Evolutionary conservation across 108 stramenopile genomes (phyloP).

Genomic region (Conticribra weissflogii): DNA sequence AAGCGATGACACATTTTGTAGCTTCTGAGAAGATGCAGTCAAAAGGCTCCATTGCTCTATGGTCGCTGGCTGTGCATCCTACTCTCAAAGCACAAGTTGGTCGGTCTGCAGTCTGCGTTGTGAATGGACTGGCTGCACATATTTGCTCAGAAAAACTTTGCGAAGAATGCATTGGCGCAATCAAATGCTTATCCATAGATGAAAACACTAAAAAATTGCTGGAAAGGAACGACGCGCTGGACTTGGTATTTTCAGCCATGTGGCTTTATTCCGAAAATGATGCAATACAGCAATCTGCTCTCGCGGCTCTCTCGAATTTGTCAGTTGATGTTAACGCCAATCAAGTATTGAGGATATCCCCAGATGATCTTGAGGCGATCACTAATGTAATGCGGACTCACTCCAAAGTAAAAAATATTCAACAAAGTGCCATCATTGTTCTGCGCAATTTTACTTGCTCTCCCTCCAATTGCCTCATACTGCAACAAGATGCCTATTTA

Average conservation of each 20-base stretch:
- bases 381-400: constrained; percentile 32
- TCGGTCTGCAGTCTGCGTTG: constrained; percentile 13
- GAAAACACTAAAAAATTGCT: constrained; percentile 16
- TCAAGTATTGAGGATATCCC: constrained; percentile 30
- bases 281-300: constrained; percentile 10
- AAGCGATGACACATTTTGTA: constrained; percentile 26
- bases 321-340: constrained; percentile 24
- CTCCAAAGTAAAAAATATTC: constrained; percentile 16
- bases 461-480: constrained; percentile 17
- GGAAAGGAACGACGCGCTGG: constrained; percentile 24
- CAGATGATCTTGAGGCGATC: constrained; percentile 28
- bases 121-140: constrained; percentile 33
- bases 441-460: constrained; percentile 39
- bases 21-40: constrained; percentile 18
- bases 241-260: constrained; percentile 30
- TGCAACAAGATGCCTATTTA: constrained; percentile 26
- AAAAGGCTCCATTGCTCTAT: constrained; percentile 25
- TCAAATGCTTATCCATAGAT: constrained; percentile 23
- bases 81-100: constrained; percentile 30
- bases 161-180: constrained; percentile 21
- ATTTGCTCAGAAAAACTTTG: constrained; percentile 15
- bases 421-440: constrained; percentile 32
- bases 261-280: constrained; percentile 33
- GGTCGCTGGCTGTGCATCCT: constrained; percentile 18
- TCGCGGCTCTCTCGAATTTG: constrained; percentile 33